Conservation (phyloP, 1,284 basidiomycete species). For the Hortiboletus rubellus region DNA sequence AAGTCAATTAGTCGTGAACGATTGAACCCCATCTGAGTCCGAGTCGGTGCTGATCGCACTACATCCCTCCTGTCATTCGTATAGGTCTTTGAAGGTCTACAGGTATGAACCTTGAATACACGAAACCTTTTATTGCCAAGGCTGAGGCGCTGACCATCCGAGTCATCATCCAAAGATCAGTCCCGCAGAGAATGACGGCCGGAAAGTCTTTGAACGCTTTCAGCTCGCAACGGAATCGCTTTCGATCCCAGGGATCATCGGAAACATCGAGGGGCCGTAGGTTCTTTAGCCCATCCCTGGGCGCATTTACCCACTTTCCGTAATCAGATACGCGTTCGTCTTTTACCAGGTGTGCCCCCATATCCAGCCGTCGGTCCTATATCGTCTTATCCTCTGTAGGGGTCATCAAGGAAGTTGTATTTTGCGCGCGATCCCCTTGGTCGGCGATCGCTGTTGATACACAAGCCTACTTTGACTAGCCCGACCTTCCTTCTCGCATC, state of each 20-base stretch:
- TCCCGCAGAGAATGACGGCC: constrained; percentile 76
- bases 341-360: constrained; percentile 64
- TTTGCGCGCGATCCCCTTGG: constrained; percentile 91
- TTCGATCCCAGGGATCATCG: constrained; percentile 53
- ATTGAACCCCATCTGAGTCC: neutral
- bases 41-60: neutral
- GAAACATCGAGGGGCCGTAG: constrained; percentile 83
- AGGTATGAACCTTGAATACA: constrained; percentile 40
- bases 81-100: constrained; percentile 77
- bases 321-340: constrained; percentile 76
- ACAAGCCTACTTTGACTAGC: constrained; percentile 47
- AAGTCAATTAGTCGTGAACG: constrained; percentile 21
- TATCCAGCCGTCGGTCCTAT: neutral
- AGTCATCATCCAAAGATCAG: constrained; percentile 41
- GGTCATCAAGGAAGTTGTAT: constrained; percentile 51
- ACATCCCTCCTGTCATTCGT: neutral
- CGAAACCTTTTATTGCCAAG: neutral
- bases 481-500: constrained; percentile 67
- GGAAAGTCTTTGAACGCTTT: constrained; percentile 60
- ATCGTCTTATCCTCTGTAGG: constrained; percentile 38
- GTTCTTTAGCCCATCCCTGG: constrained; percentile 35
- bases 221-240: constrained; percentile 40
- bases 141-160: constrained; percentile 9
- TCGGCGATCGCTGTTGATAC: constrained; percentile 82
- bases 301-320: neutral